A percentile compares a stretch with the other conserved stretches of the same genome.
Evolutionary conservation across 805 yeast genomes (phyloP).

Genomic region (Saccharomycopsis olivae): DNA sequence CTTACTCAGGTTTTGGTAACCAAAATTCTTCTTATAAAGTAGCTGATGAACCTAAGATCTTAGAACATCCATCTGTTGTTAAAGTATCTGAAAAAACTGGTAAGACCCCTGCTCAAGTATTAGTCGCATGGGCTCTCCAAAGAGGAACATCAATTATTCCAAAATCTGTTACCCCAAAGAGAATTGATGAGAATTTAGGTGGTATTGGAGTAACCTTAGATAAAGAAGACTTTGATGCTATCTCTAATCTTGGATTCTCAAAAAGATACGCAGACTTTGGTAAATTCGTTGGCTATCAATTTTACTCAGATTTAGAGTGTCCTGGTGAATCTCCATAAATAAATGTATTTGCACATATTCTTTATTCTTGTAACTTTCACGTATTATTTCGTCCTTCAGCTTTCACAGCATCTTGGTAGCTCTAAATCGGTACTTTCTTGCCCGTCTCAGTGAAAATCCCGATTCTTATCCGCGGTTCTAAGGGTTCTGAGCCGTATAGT

Average conservation of each 20-base stretch:
- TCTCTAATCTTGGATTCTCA: constrained; percentile 22
- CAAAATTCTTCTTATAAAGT: not conserved
- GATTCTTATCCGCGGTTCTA: too few species aligned
- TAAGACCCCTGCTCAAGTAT: constrained; percentile 40
- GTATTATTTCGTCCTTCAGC: too few species aligned
- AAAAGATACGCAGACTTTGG: constrained; percentile 27
- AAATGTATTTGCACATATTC: too few species aligned
- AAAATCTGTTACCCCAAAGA: constrained; percentile 33
- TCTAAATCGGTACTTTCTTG: too few species aligned
- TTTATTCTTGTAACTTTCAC: too few species aligned
- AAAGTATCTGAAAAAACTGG: constrained; percentile 28
- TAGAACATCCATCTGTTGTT: constrained; percentile 27
- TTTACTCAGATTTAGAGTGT: constrained; percentile 25
- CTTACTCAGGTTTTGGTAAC: constrained; percentile 37
- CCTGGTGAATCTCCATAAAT: too few species aligned
- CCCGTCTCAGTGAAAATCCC: too few species aligned
- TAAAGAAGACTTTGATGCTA: constrained; percentile 25
- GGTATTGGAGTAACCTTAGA: constrained; percentile 20
- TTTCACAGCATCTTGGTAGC: too few species aligned
- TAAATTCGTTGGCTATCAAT: constrained; percentile 25
- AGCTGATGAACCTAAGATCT: constrained; percentile 18
- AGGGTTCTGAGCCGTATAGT: too few species aligned
- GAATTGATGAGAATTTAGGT: constrained; percentile 28
- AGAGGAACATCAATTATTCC: constrained; percentile 46
- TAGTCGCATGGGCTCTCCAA: constrained; percentile 48